Conservation (phyloP, 768 basidiomycete genomes). For the Suillus weaverae region DNA sequence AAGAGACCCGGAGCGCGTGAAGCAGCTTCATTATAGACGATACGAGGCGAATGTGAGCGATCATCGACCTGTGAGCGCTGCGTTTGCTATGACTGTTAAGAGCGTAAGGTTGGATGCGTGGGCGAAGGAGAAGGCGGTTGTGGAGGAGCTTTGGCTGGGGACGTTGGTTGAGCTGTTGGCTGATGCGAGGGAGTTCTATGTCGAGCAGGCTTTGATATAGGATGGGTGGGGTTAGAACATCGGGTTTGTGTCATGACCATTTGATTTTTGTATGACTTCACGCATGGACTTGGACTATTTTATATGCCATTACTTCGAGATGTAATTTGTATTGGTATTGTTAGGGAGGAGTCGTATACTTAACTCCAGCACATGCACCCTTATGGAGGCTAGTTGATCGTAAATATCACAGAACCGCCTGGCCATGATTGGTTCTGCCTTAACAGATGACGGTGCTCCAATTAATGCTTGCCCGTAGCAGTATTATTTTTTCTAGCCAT, state of each 20-base stretch:
- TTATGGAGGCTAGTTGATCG: not conserved
- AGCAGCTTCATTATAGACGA: conserved; percentile 68
- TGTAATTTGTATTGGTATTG: conserved; percentile 5
- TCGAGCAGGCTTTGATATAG: conserved; percentile 31
- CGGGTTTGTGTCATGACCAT: not conserved
- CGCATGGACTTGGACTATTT: not conserved
- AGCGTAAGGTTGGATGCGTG: conserved; percentile 60
- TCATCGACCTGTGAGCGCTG: conserved; percentile 86
- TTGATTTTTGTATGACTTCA: not conserved
- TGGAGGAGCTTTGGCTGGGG: conserved; percentile 54
- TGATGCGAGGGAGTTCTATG: conserved; percentile 35
- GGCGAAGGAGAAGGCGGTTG: conserved; percentile 52
- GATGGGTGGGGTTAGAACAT: not conserved
- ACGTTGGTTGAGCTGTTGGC: conserved; percentile 32
- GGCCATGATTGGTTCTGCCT: too few species aligned
- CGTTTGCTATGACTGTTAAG: conserved; percentile 74
- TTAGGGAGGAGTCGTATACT: not conserved
- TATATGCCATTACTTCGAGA: not conserved
- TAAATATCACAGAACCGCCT: not conserved
- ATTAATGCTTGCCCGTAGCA: too few species aligned
- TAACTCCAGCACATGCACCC: not conserved
- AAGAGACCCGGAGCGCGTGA: conserved; percentile 55
- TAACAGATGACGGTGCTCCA: too few species aligned
- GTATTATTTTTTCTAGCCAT: too few species aligned
- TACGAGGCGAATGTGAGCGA: conserved; percentile 90